Evolutionary conservation across 805 yeast species (phyloP).

Genomic region (Ogataea parapolymorpha): DNA sequence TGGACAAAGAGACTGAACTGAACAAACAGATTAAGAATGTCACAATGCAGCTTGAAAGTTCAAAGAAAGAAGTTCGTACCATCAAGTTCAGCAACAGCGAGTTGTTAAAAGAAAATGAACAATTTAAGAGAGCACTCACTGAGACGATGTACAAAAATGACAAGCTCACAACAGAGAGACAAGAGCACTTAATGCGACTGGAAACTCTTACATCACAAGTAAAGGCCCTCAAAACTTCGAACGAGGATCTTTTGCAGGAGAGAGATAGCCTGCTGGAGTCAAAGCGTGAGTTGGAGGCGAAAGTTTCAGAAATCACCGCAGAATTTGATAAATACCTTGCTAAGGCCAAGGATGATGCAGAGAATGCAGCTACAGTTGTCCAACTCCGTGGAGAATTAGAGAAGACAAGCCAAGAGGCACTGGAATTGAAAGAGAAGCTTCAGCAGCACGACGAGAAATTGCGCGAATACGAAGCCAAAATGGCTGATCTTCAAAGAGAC

Average conservation of each 20-base stretch:
- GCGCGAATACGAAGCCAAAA: constrained; percentile 23
- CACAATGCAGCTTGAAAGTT: constrained; percentile 55
- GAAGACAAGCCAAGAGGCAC: constrained; percentile 31
- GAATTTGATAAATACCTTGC: constrained; percentile 38
- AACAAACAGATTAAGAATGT: constrained; percentile 62
- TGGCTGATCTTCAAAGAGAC: constrained; percentile 46
- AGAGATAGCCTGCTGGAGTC: constrained; percentile 57
- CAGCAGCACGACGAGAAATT: constrained; percentile 20
- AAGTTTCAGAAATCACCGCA: constrained; percentile 39
- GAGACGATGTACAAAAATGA: constrained; percentile 45
- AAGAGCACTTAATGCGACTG: constrained; percentile 44
- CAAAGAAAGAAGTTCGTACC: constrained; percentile 42
- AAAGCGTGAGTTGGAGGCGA: constrained; percentile 43
- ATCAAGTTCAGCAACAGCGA: constrained; percentile 38
- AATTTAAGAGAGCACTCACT: constrained; percentile 38
- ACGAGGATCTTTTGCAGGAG: constrained; percentile 59
- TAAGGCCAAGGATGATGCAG: constrained; percentile 31
- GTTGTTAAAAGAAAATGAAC: constrained; percentile 40
- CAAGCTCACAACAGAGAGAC: constrained; percentile 37
- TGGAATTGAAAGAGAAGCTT: constrained; percentile 31
- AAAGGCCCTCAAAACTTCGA: constrained; percentile 51
- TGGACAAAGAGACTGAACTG: constrained; percentile 63
- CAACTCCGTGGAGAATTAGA: constrained; percentile 36
- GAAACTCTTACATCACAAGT: constrained; percentile 51
- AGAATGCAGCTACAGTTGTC: constrained; percentile 28